phyloP scores from a whole-genome alignment of 1,139 yeast genomes.

The Geotrichum restrictum region DNA sequence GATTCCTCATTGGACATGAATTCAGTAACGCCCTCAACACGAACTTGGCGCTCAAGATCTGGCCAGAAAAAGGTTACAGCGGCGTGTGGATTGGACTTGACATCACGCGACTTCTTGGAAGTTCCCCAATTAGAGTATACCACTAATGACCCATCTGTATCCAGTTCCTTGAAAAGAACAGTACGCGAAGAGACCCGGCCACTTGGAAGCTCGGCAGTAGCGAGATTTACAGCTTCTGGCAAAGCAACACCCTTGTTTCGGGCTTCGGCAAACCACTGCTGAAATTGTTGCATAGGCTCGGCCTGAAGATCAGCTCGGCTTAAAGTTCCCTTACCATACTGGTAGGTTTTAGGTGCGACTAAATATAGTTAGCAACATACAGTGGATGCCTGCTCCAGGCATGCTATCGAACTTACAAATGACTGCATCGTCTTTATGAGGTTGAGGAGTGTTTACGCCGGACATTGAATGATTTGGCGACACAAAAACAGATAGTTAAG shows the following conservation, averaged over 20 bases:
- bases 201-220: constrained; percentile 82
- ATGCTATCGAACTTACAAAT: constrained; percentile 14
- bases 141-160: constrained; percentile 70
- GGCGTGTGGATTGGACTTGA: constrained; percentile 68
- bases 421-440: constrained; percentile 19
- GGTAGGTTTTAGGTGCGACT: constrained; percentile 85
- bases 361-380: neutral
- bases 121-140: constrained; percentile 88
- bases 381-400: too few species aligned
- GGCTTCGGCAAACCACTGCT: constrained; percentile 85
- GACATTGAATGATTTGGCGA: neutral
- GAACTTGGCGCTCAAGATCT: constrained; percentile 79
- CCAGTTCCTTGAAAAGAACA: constrained; percentile 84
- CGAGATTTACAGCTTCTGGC: constrained; percentile 76
- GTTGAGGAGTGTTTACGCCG: constrained; percentile 3
- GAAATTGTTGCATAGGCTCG: constrained; percentile 74
- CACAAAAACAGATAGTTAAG: too few species aligned
- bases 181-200: constrained; percentile 84
- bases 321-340: constrained; percentile 68
- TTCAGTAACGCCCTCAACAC: constrained; percentile 85
- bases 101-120: constrained; percentile 74
- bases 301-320: constrained; percentile 50
- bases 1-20: constrained; percentile 69
- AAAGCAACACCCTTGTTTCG: constrained; percentile 49
- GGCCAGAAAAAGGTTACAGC: constrained; percentile 93